A percentile compares a stretch with the other conserved stretches of the same genome.
Conservation (phyloP, 2,329 filamentous ascomycete genomes). For the Pseudogymnoascus sp. region DNA sequence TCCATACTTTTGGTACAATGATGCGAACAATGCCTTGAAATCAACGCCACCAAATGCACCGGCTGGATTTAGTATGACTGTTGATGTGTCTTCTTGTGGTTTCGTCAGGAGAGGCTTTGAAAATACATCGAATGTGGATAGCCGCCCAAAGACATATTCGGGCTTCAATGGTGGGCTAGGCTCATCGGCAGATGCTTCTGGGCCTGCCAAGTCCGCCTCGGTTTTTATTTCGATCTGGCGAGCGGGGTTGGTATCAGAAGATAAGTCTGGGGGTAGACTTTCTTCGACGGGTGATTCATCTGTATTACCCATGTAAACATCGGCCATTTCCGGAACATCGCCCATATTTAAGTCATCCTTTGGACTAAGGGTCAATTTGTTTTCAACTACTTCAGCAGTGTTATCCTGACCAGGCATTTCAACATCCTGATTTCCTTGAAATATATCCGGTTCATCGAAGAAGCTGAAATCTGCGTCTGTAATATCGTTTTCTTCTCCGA, state of each 20-base stretch:
- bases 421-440: conserved; percentile 19
- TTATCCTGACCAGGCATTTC: conserved; percentile 11
- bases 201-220: neutral
- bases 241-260: neutral
- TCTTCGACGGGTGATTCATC: neutral
- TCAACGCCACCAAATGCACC: conserved; percentile 25
- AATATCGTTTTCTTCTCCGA: conserved; percentile 59
- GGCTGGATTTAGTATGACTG: neutral
- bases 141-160: conserved; percentile 7
- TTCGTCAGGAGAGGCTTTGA: conserved; percentile 12
- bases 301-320: conserved; percentile 3
- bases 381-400: neutral
- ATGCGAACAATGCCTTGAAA: conserved; percentile 23
- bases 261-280: neutral
- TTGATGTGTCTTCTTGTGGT: conserved; percentile 15
- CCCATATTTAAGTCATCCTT: neutral
- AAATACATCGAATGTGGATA: conserved; percentile 3
- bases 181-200: neutral
- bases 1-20: conserved; percentile 26
- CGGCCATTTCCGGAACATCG: neutral
- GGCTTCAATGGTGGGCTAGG: conserved; percentile 9
- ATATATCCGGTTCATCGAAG: conserved; percentile 54
- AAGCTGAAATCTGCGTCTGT: conserved; percentile 80
- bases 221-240: neutral
- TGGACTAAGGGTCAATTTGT: neutral